Evolutionary conservation across 495 filamentous ascomycete genomes (phyloP), one percentile per base, ranked within the genome.

Genomic region (Sporormia fimetaria): DNA sequence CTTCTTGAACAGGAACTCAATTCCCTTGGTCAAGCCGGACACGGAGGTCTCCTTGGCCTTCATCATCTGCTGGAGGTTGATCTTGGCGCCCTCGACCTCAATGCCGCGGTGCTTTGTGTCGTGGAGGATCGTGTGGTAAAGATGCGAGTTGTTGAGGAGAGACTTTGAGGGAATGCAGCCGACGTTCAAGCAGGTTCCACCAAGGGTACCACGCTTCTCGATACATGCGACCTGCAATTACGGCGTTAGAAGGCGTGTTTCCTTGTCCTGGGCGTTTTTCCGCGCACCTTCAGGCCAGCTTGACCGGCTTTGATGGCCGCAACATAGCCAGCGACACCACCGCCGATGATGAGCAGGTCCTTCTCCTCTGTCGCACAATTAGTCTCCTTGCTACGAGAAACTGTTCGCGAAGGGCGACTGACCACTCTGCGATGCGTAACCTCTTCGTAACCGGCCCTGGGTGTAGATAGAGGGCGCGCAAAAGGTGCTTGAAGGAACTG

Each of bases 121-220:
- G 69, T 98, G 90, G 29, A 88, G 78, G 56, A 95, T 81, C 67
- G 87, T 81, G 71, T 98, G 90, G 75, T 96, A 96, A 37, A 98
- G 76, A 63, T 94, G 84, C 51, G 92, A 94, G 73, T 96, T 98
- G 78, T 98, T 96, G 61, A 98, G 84, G 54, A 98, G 84, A 33
- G 90, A 95, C 67, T 98, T 98, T 42, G 90, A 96, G 31, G 90
- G 90, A 57, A 98, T 98, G 67, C 90, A 98, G 65, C 90, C 90
- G 61, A 98, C 90, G 67, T 98, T 98, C 55, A 98, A 70, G 71
- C 90, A 98, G 49, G 90, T 98, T 57, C 90, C 90, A 52, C 90
- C 90, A 54, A 98, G 80, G 42, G 75, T 73, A 51, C 87, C 90
- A 57, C 90, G 87, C 73, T 98, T 98, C 70, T 98, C 90, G 70